phyloP scores from a whole-genome alignment of 2,329 filamentous ascomycete genomes.

The Rasamsonia emersonii region DNA sequence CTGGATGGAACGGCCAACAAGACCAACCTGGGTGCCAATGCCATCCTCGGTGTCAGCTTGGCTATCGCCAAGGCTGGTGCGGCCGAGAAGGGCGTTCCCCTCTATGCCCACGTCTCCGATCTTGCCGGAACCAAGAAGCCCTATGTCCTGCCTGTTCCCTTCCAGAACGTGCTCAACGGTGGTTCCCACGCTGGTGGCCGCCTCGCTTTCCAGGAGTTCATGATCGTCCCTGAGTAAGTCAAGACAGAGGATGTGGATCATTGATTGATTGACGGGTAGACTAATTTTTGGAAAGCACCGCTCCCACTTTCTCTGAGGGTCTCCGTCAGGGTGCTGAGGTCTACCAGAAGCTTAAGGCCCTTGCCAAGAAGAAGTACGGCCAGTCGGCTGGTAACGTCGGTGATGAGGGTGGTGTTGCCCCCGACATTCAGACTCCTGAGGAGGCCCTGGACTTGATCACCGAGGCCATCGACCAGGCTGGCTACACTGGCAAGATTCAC shows the following conservation, averaged over 20 bases:
- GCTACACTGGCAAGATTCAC: conserved; percentile 92
- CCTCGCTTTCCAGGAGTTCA: conserved; percentile 92
- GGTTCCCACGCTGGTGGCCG: conserved; percentile 96
- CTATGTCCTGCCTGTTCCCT: conserved; percentile 80
- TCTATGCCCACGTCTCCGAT: conserved; percentile 82
- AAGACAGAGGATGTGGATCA: neutral
- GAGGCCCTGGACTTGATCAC: conserved; percentile 96
- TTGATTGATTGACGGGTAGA: conserved; percentile 8
- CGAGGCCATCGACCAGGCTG: conserved; percentile 85
- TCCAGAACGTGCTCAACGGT: conserved; percentile 91
- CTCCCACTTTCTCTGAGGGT: conserved; percentile 87
- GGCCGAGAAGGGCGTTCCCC: conserved; percentile 78
- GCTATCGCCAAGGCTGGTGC: conserved; percentile 82
- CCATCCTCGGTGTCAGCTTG: conserved; percentile 76
- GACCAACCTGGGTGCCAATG: conserved; percentile 80
- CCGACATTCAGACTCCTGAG: conserved; percentile 93
- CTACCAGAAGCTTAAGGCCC: conserved; percentile 93
- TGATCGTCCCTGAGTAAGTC: conserved; percentile 75
- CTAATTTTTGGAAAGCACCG: conserved; percentile 46
- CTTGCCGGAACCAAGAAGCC: conserved; percentile 86
- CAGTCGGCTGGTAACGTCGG: conserved; percentile 98
- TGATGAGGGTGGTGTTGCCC: conserved; percentile 98
- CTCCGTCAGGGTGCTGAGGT: conserved; percentile 95
- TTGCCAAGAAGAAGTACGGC: conserved; percentile 99
- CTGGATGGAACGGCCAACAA: conserved; percentile 82